Evolutionary conservation across 1,284 basidiomycete genomes (phyloP), one percentile per base, ranked within the genome.

Genomic region (Ceratobasidium theobromae): DNA sequence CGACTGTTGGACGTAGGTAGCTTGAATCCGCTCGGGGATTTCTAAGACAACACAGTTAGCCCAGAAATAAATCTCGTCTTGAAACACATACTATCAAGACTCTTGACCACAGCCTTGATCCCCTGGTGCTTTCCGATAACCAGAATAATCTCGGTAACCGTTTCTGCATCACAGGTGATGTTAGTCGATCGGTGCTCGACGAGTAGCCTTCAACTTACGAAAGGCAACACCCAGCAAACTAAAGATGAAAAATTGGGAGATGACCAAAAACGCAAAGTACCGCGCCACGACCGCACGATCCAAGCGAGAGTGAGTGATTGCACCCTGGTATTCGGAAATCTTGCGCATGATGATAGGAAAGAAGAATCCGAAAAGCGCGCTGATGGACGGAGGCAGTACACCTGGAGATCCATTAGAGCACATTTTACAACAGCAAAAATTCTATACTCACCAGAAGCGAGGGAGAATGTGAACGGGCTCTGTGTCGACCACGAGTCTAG

Each of bases 211-310:
- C 14, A 9, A 78, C 88, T 74, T 66, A 88, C 90, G 88, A 79
- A 95, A 92, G 67, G 89, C 80, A 53, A 95, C 92, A 69, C 91
- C 91, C 70, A 97, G 87, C 67, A 98, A 76, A 25, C 93, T 95
- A 79, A 98, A 97, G 75, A 97, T 86, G 71, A 98, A 81, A 72
- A 98, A 78, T 74, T 95, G 92, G 58, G 87, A 89, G 74, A 95
- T 88, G 69, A 96, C 86, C 75, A 97, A 81, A 82, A 98, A 97
- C 5, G 90, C 84, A 74, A 88, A 98, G 77, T 97, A 97, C 38
- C 93, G 86, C 21, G 91, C 92, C 48, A 94, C 83, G 66, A 97
- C 93, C 25, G 89, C 88, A 45, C 95, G 88, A 72, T 97, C 95
- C 51, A 95, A 82, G 45, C 87, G 85, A 11, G 86, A 88, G 69